Base-by-base conservation (phyloP, 2,329 filamentous ascomycete species). In the Thielaviopsis populi region DNA sequence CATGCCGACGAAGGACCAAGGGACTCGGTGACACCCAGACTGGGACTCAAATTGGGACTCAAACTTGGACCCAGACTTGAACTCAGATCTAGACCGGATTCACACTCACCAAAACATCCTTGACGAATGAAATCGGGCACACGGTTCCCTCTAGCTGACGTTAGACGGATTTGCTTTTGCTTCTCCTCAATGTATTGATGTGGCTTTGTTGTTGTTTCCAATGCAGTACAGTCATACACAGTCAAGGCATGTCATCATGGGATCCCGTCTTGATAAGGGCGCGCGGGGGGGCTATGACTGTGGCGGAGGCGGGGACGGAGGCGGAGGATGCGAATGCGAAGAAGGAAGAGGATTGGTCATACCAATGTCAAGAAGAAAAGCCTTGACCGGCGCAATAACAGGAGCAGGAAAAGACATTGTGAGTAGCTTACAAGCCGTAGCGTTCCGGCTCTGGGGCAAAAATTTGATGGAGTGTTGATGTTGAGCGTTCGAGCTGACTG, bases 61-160 rank as follows among this genome's bases (percentile, higher is more conserved):
- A 19, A 48, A 48, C 15, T 48, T 6, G 13, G n/a, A 17, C 40
- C 40, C 40, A 42, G 17, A 13, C 40, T 10, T 17, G 11, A 46
- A 22, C 27, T 5, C 27, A 58, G 58, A 19, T 8, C 8, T 37
- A 37, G 7, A 8, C 33, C 7, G 33, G 22, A 27, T 24, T 40
- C 4, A 50, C 67, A 76, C 87, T 82, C 83, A 91, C 88, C 76
- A 91, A 77, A 68, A 88, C 83, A 73, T 91, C 86, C 76, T 89
- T 89, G 74, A 91, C 88, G 74, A 91, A 91, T 69, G 86, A 89
- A 72, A 91, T 90, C 69, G 87, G 86, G 73, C 87, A 91, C 68
- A 91, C 84, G 60, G 88, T 91, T 67, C 88, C 88, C 80, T 91
- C 88, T 91, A 69, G 53, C 24, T 37, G 17, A 19, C 30, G 53